Base-by-base conservation (phyloP, 352 stramenopile genomes). In the Globisporangium mamillatum region DNA sequence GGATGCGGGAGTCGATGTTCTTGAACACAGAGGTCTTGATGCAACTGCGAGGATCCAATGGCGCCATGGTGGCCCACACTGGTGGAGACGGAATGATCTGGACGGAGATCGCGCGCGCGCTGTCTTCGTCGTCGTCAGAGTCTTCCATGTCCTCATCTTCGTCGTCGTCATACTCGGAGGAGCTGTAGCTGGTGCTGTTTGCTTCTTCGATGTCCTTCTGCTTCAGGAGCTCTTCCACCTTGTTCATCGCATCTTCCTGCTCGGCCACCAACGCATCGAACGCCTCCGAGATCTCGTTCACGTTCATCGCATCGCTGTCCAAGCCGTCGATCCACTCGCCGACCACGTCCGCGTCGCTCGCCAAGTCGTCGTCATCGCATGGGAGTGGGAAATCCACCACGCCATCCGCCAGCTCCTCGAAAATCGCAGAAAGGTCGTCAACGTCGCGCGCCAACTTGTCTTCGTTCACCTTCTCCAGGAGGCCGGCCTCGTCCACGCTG, bases 21-120 rank as follows among this genome's bases (percentile, higher is more conserved):
- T 87, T 82, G 54, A 94, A 94, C 67, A 94, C 76, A 6, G 82
- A 71, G 10, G 79, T 92, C 60, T 84, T 82, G 65, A 94, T 94
- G 71, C 79, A 85, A 63, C 82, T 90, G 48, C 87, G 83, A 63
- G 87, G 87, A 63, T 94, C 87, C 61, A 94, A 68, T 24, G 87
- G 84, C 18, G 79, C 84, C 76, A 76, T 79, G 1, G 64, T 73
- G 22, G 76, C 77, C 77, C 80, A 90, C 27, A 82, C 72, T 18
- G 82, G 83, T 18, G 85, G 66, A 9, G 82, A 78, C 7, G 76
- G 81, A 29, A 91, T 75, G 52, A 92, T 80, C 54, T 79, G 60
- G 18, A 78, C 63, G 22, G 66, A 68, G 56, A 69, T 38, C 56
- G 68, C n/a, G 46, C 63, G 44, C 9, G 62, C 18, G 60, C 46